Conservation (phyloP, 768 basidiomycete species). For the Mycena haematopus region DNA sequence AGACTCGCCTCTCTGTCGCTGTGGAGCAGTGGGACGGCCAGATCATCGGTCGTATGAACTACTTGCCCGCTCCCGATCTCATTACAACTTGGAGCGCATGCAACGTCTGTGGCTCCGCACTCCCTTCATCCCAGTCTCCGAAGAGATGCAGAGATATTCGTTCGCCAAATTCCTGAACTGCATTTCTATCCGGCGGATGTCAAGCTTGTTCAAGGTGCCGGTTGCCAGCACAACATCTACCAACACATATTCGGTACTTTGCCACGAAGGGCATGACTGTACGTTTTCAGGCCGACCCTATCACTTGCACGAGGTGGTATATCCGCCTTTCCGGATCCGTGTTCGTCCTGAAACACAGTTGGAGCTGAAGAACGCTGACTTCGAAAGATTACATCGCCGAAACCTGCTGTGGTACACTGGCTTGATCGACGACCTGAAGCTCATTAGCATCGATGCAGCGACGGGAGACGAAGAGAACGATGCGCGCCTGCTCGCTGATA, state of each 20-base stretch:
- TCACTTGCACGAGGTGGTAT: conserved; percentile 86
- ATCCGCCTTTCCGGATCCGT: conserved; percentile 87
- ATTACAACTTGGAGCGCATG: conserved; percentile 95
- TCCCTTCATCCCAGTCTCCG: conserved; percentile 87
- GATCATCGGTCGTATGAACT: conserved; percentile 62
- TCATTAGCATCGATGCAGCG: conserved; percentile 80
- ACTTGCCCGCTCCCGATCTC: conserved; percentile 67
- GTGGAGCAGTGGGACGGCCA: conserved; percentile 90
- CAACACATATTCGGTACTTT: conserved; percentile 91
- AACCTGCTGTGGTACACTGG: conserved; percentile 79
- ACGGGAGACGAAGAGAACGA: conserved; percentile 80
- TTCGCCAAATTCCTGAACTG: conserved; percentile 94
- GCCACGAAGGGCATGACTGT: conserved; percentile 83
- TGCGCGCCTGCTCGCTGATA: conserved; percentile 62
- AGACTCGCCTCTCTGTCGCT: conserved; percentile 80
- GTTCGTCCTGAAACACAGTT: conserved; percentile 88
- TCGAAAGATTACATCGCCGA: conserved; percentile 72
- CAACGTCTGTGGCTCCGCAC: conserved; percentile 75
- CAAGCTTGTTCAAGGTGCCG: conserved; percentile 83
- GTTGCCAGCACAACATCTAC: conserved; percentile 94
- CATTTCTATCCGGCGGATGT: conserved; percentile 94
- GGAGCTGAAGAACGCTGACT: conserved; percentile 91
- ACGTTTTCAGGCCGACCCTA: conserved; percentile 85
- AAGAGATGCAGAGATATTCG: conserved; percentile 92
- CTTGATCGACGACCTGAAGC: conserved; percentile 75